These are phyloP conservation scores for Hericium coralloides DNA, from an alignment of 768 basidiomycete species.

Conservation along the genomic window DNA sequence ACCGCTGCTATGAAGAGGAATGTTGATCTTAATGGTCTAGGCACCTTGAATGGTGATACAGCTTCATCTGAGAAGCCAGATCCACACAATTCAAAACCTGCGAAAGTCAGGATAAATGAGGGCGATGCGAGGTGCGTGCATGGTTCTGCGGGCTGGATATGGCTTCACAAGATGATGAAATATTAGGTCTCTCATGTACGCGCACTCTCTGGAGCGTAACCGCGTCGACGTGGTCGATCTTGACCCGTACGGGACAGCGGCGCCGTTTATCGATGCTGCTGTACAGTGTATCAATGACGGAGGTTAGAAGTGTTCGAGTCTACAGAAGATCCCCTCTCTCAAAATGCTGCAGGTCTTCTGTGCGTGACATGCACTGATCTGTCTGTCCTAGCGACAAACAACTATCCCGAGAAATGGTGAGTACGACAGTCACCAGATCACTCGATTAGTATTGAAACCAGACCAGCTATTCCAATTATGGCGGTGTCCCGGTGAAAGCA, in stretches of 20 bases:
- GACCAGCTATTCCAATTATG: slow-evolving; percentile 86
- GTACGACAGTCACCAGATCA: neutral
- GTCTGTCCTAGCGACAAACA: slow-evolving; percentile 85
- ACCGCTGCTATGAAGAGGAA: slow-evolving; percentile 82
- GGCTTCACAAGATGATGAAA: neutral
- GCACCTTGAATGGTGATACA: slow-evolving; percentile 19
- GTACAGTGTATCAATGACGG: slow-evolving; percentile 85
- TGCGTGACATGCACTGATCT: slow-evolving; percentile 97
- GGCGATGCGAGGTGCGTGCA: slow-evolving; percentile 83
- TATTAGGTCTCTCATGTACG: slow-evolving; percentile 79
- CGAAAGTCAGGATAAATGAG: slow-evolving; percentile 76
- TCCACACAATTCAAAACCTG: slow-evolving; percentile 15
- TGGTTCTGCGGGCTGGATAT: neutral
- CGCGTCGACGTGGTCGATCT: slow-evolving; percentile 95
- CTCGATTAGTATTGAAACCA: neutral
- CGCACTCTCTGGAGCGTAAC: slow-evolving; percentile 60
- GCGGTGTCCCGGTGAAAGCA: slow-evolving; percentile 81
- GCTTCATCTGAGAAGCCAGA: neutral
- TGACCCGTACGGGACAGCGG: slow-evolving; percentile 96
- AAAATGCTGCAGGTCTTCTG: slow-evolving; percentile 52
- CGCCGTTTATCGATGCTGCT: slow-evolving; percentile 93
- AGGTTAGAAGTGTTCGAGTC: slow-evolving; percentile 35
- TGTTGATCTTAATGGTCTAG: slow-evolving; percentile 71
- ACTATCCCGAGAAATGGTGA: slow-evolving; percentile 96
- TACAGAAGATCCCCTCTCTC: neutral